A percentile compares a stretch with the other conserved stretches of the same genome.
Conservation (phyloP, 306 rosid species). For the Lithocarpus polystachyus region DNA sequence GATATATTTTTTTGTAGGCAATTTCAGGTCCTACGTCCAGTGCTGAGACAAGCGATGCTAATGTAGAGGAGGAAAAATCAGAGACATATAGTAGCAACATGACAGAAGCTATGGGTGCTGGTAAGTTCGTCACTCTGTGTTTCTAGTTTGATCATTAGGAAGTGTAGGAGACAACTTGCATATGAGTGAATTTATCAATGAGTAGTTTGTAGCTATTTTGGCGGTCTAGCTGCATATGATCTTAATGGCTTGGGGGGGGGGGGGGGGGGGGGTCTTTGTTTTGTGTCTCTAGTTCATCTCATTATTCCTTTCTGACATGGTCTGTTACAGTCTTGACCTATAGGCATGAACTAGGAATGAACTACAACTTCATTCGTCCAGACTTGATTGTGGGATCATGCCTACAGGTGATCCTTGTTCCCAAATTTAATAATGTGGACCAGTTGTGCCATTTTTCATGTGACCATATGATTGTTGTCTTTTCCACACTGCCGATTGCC, state of each 20-base stretch:
- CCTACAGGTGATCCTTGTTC: constrained; percentile 65
- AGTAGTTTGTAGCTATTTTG: constrained; percentile 13
- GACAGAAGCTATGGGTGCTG: constrained; percentile 98
- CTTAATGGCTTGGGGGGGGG: background rate
- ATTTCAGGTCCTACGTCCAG: constrained; percentile 64
- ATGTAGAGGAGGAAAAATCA: constrained; percentile 63
- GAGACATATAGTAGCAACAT: constrained; percentile 69
- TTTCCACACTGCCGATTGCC: constrained; percentile 16
- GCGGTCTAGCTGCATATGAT: background rate
- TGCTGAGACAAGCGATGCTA: constrained; percentile 50
- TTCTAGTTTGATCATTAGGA: constrained; percentile 16
- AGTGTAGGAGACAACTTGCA: background rate
- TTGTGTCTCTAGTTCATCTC: constrained; percentile 7
- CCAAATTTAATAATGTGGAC: background rate
- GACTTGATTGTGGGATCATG: constrained; percentile 98
- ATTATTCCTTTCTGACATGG: constrained; percentile 23
- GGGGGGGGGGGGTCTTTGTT: background rate
- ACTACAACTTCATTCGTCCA: constrained; percentile 81
- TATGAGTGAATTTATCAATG: background rate
- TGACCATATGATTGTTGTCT: constrained; percentile 18
- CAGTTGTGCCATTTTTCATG: constrained; percentile 15
- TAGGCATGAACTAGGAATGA: constrained; percentile 92
- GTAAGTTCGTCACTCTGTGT: constrained; percentile 45
- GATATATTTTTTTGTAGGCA: constrained; percentile 48
- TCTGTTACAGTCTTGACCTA: constrained; percentile 77